Conservation (phyloP, 2,329 filamentous ascomycete genomes). For the Xylaria arbuscula region DNA sequence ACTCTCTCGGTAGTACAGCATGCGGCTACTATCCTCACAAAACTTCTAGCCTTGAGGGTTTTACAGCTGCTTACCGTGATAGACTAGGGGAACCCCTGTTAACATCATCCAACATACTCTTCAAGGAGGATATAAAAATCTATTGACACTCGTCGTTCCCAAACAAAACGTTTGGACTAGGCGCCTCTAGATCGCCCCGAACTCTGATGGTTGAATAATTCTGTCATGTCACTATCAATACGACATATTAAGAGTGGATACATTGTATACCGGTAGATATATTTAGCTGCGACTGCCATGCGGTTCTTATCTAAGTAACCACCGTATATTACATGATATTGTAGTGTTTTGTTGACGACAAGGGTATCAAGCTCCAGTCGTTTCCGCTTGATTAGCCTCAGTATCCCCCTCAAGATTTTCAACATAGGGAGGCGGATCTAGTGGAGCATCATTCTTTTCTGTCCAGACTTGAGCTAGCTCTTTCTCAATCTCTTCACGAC, state of each 20-base stretch:
- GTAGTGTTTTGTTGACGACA: background rate
- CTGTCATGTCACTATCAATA: background rate
- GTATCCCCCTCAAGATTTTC: slow-evolving; percentile 31
- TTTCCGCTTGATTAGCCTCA: slow-evolving; percentile 15
- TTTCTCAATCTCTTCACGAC: slow-evolving; percentile 81
- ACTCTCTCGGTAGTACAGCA: background rate
- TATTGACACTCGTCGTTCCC: background rate
- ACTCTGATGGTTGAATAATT: background rate
- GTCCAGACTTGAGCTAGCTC: slow-evolving; percentile 78
- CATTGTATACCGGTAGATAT: background rate
- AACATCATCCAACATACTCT: too few relatives aligned
- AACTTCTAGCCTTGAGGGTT: background rate
- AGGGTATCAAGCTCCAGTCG: slow-evolving; percentile 10
- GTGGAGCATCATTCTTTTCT: slow-evolving; percentile 59
- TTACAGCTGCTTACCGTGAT: too few relatives aligned
- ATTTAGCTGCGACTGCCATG: background rate
- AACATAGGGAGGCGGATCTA: slow-evolving; percentile 61
- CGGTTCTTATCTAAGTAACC: slow-evolving; percentile 15
- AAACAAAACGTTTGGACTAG: background rate
- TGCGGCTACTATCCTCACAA: background rate
- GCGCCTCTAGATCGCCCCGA: background rate
- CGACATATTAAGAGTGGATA: background rate
- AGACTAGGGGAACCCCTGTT: background rate
- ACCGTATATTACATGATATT: slow-evolving; percentile 10
- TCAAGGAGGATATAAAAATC: background rate